Percentiles rank a stretch among this genome's conserved stretches.
Evolutionary conservation across 1,139 yeast genomes (phyloP).

Genomic region (Geotrichum carabidarum): DNA sequence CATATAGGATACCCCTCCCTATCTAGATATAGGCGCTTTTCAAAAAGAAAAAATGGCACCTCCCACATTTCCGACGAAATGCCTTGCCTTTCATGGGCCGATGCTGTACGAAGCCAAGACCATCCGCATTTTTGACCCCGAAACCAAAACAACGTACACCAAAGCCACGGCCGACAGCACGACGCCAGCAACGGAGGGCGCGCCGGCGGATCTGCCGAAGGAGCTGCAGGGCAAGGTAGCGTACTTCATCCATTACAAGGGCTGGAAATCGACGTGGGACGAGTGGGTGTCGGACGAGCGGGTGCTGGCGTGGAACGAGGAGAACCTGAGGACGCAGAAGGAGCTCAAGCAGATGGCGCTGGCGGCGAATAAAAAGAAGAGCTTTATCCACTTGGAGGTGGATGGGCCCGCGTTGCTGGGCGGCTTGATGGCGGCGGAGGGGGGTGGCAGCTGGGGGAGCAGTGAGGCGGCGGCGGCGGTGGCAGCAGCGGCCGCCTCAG

Average conservation of each 20-base stretch:
- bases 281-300: constrained; percentile 84
- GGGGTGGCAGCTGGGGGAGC: constrained; percentile 1
- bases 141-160: constrained; percentile 34
- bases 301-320: constrained; percentile 63
- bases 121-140: constrained; percentile 56
- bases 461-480: not conserved
- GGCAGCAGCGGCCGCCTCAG: not conserved
- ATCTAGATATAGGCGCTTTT: not conserved
- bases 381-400: constrained; percentile 14
- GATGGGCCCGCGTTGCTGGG: constrained; percentile 11
- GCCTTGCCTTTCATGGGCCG: constrained; percentile 89
- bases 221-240: constrained; percentile 41
- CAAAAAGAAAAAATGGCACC: constrained; percentile 9
- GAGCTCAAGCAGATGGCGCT: constrained; percentile 53
- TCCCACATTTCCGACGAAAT: constrained; percentile 30
- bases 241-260: constrained; percentile 81
- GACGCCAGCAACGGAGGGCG: constrained; percentile 28
- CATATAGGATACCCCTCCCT: no score
- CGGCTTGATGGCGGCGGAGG: not conserved
- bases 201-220: constrained; percentile 46
- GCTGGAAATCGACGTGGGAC: constrained; percentile 96
- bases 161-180: constrained; percentile 22
- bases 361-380: constrained; percentile 29
- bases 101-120: constrained; percentile 84
- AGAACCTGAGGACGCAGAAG: constrained; percentile 59